Evolutionary conservation across 2,329 filamentous ascomycete genomes (phyloP), one percentile per base, ranked within the genome.

Genomic region (Talaromyces sp.): DNA sequence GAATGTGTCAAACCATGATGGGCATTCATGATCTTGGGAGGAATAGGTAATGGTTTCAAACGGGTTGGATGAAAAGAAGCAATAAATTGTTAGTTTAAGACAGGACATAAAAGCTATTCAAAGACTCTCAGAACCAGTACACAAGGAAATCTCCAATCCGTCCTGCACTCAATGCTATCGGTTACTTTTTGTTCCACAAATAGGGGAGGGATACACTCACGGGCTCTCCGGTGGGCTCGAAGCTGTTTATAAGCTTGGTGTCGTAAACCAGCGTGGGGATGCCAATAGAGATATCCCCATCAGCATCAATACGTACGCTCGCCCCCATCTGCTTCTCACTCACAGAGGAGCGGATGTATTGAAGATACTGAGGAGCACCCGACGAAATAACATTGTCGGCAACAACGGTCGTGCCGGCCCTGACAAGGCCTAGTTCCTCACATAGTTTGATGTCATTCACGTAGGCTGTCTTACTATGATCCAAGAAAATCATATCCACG

Each of bases 381-480:
- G 55, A 45, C 25, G 9, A 17, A 9, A 41, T 25, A 35, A 58
- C 36, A 36, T 58, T 41, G 28, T 58, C 56, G 11, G 48, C 56
- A 22, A 46, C 36, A 17, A 58, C 39, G 10, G 53, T 40, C 5
- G 50, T 56, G 0, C 87, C 87, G 0, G 79, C 76, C 0, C 74
- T 75, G 2, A 93, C 73, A 15, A 92, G 68, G 0, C 78, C 79
- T 7, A 91, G 74, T 31, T 87, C 78, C 73, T 92, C 89, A 65
- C 86, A 88, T 1, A 90, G 77, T 73, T 89, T 90, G 60, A 92
- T 73, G 65, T 93, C 89, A 0, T 81, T 79, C 1, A 81, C 82
- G 70, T 92, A 92, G 0, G 84, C 80, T 1, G 85, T 84, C 72
- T 91, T 90, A 73, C 85, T 85, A 70, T 92, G 89, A 67, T 92